A percentile compares a stretch with the other conserved stretches of the same genome.
These are phyloP conservation scores for Candida tropicalis DNA, from an alignment of 1,139 yeast genomes.

Conservation along the genomic window DNA sequence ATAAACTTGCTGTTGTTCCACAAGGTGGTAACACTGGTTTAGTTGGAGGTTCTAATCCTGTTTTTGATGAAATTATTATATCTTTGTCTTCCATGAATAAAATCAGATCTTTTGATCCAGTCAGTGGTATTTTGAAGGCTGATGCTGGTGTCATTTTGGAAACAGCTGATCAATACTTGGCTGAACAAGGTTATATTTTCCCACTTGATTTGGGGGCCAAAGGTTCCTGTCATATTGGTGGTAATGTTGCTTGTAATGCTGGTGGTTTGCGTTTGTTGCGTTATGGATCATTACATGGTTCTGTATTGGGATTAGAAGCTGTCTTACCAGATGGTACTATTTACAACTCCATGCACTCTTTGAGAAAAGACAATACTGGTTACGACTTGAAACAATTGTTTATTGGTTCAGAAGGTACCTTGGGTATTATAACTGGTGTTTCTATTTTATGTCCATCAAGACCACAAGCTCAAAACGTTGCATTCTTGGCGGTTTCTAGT, in stretches of 20 bases:
- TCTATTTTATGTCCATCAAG: conserved; percentile 91
- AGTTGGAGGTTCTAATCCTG: conserved; percentile 94
- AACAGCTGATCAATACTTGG: conserved; percentile 76
- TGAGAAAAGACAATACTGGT: conserved; percentile 93
- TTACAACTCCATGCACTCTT: conserved; percentile 74
- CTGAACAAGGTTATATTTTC: conserved; percentile 84
- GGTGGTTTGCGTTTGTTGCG: conserved; percentile 89
- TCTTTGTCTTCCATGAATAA: conserved; percentile 73
- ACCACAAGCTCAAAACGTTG: conserved; percentile 85
- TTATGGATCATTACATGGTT: conserved; percentile 92
- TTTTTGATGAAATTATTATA: conserved; percentile 85
- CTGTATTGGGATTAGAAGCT: conserved; percentile 88
- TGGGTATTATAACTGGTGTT: conserved; percentile 89
- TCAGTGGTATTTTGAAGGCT: conserved; percentile 81
- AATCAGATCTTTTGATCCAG: conserved; percentile 77
- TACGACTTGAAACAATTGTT: conserved; percentile 89
- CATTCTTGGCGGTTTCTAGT: conserved; percentile 79
- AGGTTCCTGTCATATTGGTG: conserved; percentile 97
- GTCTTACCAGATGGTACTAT: conserved; percentile 90
- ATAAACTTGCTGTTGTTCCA: conserved; percentile 84
- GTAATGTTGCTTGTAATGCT: conserved; percentile 94
- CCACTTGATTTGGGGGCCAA: conserved; percentile 96
- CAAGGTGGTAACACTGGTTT: conserved; percentile 98
- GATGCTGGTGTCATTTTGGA: conserved; percentile 94
- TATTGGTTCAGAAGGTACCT: conserved; percentile 91